Evolutionary conservation across 2,329 filamentous ascomycete genomes (phyloP), one percentile per base, ranked within the genome.

Genomic region (Chaetomium sp.): DNA sequence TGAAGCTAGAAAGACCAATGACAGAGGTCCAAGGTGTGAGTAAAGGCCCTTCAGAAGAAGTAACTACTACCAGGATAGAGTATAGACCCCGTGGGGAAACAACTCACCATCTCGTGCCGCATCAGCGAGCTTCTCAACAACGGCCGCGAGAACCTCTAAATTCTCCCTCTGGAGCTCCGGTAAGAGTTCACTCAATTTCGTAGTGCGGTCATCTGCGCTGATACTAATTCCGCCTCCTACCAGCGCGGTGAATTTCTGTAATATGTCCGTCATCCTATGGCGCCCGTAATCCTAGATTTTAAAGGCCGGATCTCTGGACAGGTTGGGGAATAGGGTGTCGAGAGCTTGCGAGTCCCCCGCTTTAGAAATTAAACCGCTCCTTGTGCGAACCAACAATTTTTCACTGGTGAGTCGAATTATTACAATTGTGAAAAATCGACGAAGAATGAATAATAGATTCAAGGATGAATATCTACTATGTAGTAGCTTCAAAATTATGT

Each of bases 71-170:
- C 40, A 8, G 11, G 11, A 8, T 42, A 6, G 40, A n/a, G 12
- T 38, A 12, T 38, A 12, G 37, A 9, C 8, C 8, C 8, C 37
- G 40, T 14, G 10, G 5, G 12, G 19, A 8, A 4, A 6, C 27
- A 43, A 58, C 62, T 57, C 37, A 65, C 62, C 27, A 43, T 64
- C 54, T 50, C 62, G 61, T 9, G 62, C 63, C 10, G n/a, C 57
- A 47, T 64, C 59, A 7, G 61, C 63, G 35, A 62, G 50, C 41
- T 56, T 59, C 53, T 63, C 62, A 2, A 77, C 76, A 41, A 79
- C 69, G 1, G 63, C 54, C 52, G 78, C 76, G 12, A 84, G 72
- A 1, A 69, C 67, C 6, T 74, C 62, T 37, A 70, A 66, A 68
- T 74, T 76, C 4, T 76, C 67, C 14, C 74, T 62, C 48, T 71